A percentile compares a stretch with the other conserved stretches of the same genome.
These are phyloP conservation scores for Cinnamomum chago DNA, from an alignment of 164 flowering plant species.

Conservation along the genomic window DNA sequence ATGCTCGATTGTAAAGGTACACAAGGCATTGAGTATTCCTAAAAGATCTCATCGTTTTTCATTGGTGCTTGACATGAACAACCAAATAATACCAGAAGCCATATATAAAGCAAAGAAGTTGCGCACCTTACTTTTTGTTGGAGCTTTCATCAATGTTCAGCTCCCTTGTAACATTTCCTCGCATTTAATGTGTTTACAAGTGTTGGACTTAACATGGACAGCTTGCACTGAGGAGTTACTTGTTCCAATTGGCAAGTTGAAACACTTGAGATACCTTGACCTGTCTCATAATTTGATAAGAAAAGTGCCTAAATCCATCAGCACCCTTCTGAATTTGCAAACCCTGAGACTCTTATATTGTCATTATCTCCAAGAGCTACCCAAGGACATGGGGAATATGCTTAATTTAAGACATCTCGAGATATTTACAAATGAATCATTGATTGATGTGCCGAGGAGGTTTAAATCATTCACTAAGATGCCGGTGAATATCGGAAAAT, in stretches of 20 bases:
- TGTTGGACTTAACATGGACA: not conserved
- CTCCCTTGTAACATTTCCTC: not conserved
- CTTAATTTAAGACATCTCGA: conserved; percentile 13
- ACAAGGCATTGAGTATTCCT: not conserved
- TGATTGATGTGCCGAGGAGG: no score
- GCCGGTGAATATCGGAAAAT: conserved; percentile 4
- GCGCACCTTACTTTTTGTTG: not conserved
- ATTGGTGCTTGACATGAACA: not conserved
- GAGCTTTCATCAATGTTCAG: not conserved
- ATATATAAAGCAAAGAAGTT: not conserved
- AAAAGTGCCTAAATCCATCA: conserved; percentile 11
- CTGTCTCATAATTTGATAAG: not conserved
- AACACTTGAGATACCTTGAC: conserved; percentile 6
- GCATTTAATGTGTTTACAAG: not conserved
- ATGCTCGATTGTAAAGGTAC: not conserved
- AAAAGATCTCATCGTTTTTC: not conserved
- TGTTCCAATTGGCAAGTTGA: not conserved
- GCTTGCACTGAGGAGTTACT: not conserved
- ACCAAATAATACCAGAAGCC: no score
- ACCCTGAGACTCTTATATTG: conserved; percentile 19
- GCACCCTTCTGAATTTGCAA: conserved; percentile 18
- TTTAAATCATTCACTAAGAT: not conserved
- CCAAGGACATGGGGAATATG: not conserved
- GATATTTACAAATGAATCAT: not conserved
- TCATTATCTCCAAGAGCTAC: conserved; percentile 12